Base-by-base conservation (phyloP, 352 stramenopile genomes). In the Thalassiosira livingstoniorum region DNA sequence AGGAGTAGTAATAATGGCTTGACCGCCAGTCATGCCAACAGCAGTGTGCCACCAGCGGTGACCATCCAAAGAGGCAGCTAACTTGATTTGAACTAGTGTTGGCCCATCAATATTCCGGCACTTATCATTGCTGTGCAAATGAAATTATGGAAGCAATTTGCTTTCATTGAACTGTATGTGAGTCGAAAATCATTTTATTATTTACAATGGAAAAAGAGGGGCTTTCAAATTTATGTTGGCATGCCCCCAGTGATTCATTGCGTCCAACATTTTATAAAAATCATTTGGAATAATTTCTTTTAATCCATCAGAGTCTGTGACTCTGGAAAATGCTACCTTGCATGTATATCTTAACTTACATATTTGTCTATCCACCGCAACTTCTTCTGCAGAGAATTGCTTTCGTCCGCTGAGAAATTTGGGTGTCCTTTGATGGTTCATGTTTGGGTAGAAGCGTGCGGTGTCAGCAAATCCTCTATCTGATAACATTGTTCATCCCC, bases 211-310 rank as follows among this genome's bases (percentile, higher is more conserved):
- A 37, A 72, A 37, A 7, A 72, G 43, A 27, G 64, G 64, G 23
- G 23, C 34, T 18, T 29, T 11, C 4, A 72, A 32, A 54, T 72
- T 72, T 23, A 72, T 42, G 11, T 11, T 45, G 2, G 64, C 64
- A 42, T 72, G 64, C 29, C 64, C 64, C 64, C 64, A 72, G 35
- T 72, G 64, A 39, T 72, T 72, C 64, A 72, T 72, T 32, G 64
- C 35, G 29, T 72, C 64, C 10, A 72, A 27, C 39, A 58, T n/a
- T 27, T 21, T 3, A 32, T 61, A 72, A 23, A 53, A 72, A 27
- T 72, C 39, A 43, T 70, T 18, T 43, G 61, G 53, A 10, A 70
- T 70, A 35, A 70, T 35, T 18, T 70, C 61, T 23, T 35, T 4
- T n/a, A 70, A 27, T 13, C 5, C 64, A 13, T 60, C 21, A 21